Base-by-base conservation (phyloP, 1,284 basidiomycete species). In the Exobasidium cylindrosporum region DNA sequence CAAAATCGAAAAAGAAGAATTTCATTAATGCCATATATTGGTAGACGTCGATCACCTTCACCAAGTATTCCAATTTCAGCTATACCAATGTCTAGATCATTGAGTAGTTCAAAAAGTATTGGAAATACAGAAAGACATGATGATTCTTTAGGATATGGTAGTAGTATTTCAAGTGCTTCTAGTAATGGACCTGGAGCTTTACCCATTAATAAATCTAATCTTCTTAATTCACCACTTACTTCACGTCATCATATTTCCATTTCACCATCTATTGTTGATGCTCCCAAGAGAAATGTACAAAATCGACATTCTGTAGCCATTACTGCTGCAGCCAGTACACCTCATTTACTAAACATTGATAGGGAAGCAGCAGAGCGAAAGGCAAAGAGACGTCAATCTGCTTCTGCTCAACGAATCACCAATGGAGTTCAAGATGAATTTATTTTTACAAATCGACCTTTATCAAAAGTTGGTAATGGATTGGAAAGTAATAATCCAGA, bases 111-210 rank as follows among this genome's bases (percentile, higher is more conserved):
- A 26, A 21, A 23, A 28, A 50, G 47, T 28, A 26, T 50, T 50
- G n/a, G 26, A 6, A 40, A 10, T 10, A 17, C 7, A 7, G 7
- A 7, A 10, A 40, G 35, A 17, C 35, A 7, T 7, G 47, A 50
- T 50, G 47, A 28, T 28, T 50, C 47, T 5, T 13, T 50, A 24
- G 47, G 47, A 14, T 50, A 50, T 28, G 47, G 47, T 13, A 50
- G 47, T 28, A 50, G 47, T 50, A 28, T 28, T 4, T 50, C 47
- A 50, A 50, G 47, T 28, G 26, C 26, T 21, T 50, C 47, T 13
- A 50, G 47, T 28, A 28, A 13, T 50, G n/a, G n/a, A 6, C 47
- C 17, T 21, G 35, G 35, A 7, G 35, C 10, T 7, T 40, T 40
- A 40, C 35, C 17, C 35, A 40, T 40, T 7, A 40, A 7, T 10